Conservation (phyloP, 495 filamentous ascomycete species). For the Acidomyces sp. region DNA sequence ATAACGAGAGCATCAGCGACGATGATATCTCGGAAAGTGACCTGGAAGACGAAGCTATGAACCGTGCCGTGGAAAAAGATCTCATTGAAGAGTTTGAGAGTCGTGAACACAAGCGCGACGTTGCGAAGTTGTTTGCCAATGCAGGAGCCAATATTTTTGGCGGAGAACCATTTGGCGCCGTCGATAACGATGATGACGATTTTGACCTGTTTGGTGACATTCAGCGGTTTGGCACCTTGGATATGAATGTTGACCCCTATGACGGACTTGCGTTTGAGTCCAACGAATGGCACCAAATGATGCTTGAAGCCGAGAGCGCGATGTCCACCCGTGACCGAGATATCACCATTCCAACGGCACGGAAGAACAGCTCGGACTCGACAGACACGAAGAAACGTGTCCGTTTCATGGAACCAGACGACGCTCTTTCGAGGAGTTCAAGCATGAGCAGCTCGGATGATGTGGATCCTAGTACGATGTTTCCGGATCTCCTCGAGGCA, state of each 20-base stretch:
- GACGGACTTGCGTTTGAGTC: constrained; percentile 4
- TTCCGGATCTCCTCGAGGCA: constrained; percentile 15
- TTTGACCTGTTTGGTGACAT: too few species aligned
- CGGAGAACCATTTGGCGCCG: too few species aligned
- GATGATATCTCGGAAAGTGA: constrained; percentile 1
- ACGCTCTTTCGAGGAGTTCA: constrained; percentile 4
- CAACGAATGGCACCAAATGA: constrained; percentile 8
- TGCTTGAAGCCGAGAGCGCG: constrained; percentile 9
- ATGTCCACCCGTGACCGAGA: constrained; percentile 2
- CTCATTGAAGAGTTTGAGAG: constrained; percentile 13
- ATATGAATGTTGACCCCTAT: constrained; percentile 16
- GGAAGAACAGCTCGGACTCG: constrained; percentile 1
- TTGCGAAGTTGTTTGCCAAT: too few species aligned
- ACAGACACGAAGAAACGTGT: constrained; percentile 14
- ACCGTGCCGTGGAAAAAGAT: constrained; percentile 11
- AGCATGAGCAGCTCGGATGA: constrained; percentile 9
- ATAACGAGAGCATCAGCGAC: constrained; percentile 11
- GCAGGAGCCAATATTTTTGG: too few species aligned
- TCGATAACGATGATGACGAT: too few species aligned
- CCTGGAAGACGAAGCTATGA: neutral
- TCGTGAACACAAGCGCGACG: constrained; percentile 5
- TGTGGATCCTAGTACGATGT: constrained; percentile 6
- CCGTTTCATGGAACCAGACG: constrained; percentile 9
- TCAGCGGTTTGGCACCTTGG: too few species aligned
- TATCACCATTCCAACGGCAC: too few species aligned